These are phyloP conservation scores for Fonsecaea nubica DNA, from an alignment of 2,329 filamentous ascomycete genomes.

Conservation along the genomic window DNA sequence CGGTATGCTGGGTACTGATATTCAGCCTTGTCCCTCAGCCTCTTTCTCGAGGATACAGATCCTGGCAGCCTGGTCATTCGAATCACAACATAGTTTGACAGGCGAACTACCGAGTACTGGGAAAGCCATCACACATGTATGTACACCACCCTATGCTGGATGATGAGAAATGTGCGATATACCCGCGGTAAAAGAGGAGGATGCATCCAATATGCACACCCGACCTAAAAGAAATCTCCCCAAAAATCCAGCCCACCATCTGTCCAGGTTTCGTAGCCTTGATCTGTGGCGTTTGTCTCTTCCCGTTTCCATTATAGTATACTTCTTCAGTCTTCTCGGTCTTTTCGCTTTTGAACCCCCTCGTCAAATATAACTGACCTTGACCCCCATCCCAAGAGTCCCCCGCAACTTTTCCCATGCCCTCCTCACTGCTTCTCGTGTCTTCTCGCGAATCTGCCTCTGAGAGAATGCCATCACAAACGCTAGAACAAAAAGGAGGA, in stretches of 20 bases:
- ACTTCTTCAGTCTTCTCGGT: background rate
- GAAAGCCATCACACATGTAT: background rate
- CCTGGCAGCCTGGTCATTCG: too few relatives aligned
- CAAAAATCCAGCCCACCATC: background rate
- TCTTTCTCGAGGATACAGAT: background rate
- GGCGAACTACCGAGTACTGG: background rate
- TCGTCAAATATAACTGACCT: conserved; percentile 83
- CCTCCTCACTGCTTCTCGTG: conserved; percentile 70
- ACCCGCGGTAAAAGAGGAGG: background rate
- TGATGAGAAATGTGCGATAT: background rate
- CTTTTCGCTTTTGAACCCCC: background rate
- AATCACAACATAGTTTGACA: background rate
- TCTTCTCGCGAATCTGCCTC: conserved; percentile 74
- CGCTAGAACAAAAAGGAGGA: conserved; percentile 79
- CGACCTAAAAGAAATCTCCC: background rate
- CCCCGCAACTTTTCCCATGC: conserved; percentile 81
- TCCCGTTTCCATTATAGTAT: background rate
- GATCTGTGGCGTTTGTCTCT: background rate
- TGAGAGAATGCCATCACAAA: conserved; percentile 78
- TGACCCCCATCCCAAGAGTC: conserved; percentile 94
- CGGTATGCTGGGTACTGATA: too few relatives aligned
- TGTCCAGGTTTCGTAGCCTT: background rate
- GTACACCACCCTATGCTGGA: background rate
- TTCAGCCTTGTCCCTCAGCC: background rate
- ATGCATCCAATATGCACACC: background rate